Conservation (phyloP, 495 filamentous ascomycete species). For the Xylaria grammica region DNA sequence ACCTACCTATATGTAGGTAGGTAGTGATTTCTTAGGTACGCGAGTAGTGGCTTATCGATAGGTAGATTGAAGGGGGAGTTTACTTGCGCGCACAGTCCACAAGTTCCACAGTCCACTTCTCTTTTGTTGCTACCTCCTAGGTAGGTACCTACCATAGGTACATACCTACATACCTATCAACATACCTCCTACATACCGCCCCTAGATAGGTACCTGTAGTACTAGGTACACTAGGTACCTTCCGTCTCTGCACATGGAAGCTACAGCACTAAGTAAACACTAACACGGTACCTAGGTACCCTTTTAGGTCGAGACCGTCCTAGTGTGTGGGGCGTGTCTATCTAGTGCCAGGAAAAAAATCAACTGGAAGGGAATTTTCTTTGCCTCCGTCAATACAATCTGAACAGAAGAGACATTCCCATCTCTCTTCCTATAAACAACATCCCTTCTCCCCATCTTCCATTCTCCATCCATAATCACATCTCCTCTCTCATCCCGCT, state of each 20-base stretch:
- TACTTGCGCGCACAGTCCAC: too few relatives aligned
- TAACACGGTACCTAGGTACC: neutral
- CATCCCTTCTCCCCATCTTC: slow-evolving; percentile 26
- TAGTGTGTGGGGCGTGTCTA: slow-evolving; percentile 21
- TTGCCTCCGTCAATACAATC: slow-evolving; percentile 21
- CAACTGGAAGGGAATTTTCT: slow-evolving; percentile 18
- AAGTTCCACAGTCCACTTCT: neutral
- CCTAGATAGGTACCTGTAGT: too few relatives aligned
- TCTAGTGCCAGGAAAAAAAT: slow-evolving; percentile 30
- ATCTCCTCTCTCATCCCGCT: slow-evolving; percentile 30
- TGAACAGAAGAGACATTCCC: slow-evolving; percentile 19
- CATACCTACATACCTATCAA: too few relatives aligned
- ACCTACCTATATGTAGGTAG: neutral
- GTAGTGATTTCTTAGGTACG: too few relatives aligned
- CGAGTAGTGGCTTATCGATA: neutral
- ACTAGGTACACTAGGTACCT: too few relatives aligned
- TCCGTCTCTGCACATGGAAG: too few relatives aligned
- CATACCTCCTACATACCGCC: too few relatives aligned
- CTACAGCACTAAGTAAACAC: too few relatives aligned
- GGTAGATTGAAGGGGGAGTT: too few relatives aligned
- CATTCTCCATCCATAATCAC: slow-evolving; percentile 21
- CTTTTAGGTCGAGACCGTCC: neutral
- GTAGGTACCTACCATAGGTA: too few relatives aligned
- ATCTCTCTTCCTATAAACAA: slow-evolving; percentile 27
- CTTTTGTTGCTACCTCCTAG: too few relatives aligned